Conservation (phyloP, 495 filamentous ascomycete species). For the Friedmanniomyces endolithicus region DNA sequence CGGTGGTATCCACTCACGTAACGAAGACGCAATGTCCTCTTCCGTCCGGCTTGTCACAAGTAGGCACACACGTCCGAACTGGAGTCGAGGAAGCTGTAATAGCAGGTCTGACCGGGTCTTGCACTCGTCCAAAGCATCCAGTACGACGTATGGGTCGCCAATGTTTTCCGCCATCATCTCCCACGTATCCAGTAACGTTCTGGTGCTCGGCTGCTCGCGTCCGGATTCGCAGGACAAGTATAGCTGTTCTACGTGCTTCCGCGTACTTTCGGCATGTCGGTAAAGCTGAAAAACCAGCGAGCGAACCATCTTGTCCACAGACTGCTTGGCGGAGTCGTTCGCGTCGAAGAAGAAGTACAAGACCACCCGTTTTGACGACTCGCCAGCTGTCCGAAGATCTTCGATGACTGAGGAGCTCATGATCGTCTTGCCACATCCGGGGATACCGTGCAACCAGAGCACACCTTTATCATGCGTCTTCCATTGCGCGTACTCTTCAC, state of each 20-base stretch:
- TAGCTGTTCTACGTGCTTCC: background rate
- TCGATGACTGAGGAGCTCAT: background rate
- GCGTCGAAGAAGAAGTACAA: background rate
- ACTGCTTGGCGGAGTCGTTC: background rate
- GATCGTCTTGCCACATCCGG: background rate
- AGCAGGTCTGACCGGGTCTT: background rate
- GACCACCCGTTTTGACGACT: background rate
- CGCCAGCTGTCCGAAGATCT: background rate
- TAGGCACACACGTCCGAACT: background rate
- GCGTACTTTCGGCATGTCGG: background rate
- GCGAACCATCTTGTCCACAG: background rate
- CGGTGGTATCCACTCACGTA: background rate
- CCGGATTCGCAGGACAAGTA: background rate
- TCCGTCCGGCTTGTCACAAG: background rate
- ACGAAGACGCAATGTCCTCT: background rate
- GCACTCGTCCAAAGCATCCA: background rate
- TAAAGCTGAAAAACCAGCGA: background rate
- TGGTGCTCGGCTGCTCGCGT: background rate
- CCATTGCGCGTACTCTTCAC: background rate
- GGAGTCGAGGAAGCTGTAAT: background rate
- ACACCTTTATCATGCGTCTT: background rate
- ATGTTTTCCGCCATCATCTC: background rate
- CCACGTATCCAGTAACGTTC: background rate
- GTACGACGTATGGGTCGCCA: background rate
- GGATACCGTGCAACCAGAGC: background rate